Evolutionary conservation across 139 green algal species (phyloP).

Genomic region (Nannochloris sp.): DNA sequence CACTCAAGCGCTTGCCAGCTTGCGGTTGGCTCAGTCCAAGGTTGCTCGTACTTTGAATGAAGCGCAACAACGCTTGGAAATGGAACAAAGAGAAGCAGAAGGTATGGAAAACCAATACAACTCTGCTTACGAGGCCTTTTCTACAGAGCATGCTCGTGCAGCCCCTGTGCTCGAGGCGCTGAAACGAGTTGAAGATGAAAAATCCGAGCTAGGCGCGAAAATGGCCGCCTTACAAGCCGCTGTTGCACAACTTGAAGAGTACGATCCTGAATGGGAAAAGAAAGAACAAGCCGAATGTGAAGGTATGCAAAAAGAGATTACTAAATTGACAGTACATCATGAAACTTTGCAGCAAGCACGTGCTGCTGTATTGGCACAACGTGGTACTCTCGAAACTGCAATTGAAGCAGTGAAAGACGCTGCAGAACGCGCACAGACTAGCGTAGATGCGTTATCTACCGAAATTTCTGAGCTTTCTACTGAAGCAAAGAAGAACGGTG

Average conservation of each 20-base stretch:
- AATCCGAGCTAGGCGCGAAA: conserved; percentile 13
- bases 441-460: neutral
- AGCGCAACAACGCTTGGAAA: conserved; percentile 31
- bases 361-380: neutral
- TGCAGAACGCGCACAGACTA: neutral
- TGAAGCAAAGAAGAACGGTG: conserved; percentile 10
- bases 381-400: conserved; percentile 19
- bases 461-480: neutral
- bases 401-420: conserved; percentile 36
- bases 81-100: conserved; percentile 22
- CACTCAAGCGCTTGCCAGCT: conserved; percentile 16
- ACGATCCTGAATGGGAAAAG: conserved; percentile 27
- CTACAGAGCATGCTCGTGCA: conserved; percentile 9
- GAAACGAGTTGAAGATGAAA: conserved; percentile 17
- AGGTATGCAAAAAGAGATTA: conserved; percentile 18
- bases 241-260: conserved; percentile 24
- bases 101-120: conserved; percentile 29
- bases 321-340: conserved; percentile 12
- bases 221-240: conserved; percentile 10
- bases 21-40: conserved; percentile 24
- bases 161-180: conserved; percentile 21
- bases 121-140: conserved; percentile 24
- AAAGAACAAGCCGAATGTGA: conserved; percentile 27
- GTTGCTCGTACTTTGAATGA: conserved; percentile 21
- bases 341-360: conserved; percentile 9